These are phyloP conservation scores for Penicillium verhagenii DNA, from an alignment of 495 filamentous ascomycete species.

Conservation along the genomic window DNA sequence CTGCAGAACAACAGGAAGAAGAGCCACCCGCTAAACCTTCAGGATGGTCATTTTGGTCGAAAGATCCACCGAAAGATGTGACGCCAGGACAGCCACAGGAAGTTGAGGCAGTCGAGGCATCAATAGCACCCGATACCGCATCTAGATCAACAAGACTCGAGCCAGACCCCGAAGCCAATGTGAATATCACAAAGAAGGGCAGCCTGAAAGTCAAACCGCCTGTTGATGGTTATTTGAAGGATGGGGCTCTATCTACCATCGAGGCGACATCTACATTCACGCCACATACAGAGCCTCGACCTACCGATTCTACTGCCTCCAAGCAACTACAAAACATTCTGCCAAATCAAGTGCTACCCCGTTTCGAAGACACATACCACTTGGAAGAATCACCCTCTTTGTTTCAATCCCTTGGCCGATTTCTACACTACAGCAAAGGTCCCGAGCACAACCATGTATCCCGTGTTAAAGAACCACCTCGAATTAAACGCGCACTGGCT, in stretches of 20 bases:
- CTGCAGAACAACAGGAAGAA: conserved; percentile 23
- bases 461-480: conserved; percentile 65
- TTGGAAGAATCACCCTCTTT: conserved; percentile 68
- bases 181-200: conserved; percentile 48
- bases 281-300: conserved; percentile 14
- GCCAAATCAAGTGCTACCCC: conserved; percentile 67
- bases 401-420: conserved; percentile 64
- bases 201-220: conserved; percentile 43
- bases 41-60: conserved; percentile 86
- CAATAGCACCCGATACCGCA: conserved; percentile 53
- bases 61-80: conserved; percentile 53
- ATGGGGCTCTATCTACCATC: conserved; percentile 32
- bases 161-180: conserved; percentile 25
- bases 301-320: conserved; percentile 39
- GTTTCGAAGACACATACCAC: conserved; percentile 65
- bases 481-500: conserved; percentile 78
- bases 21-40: conserved; percentile 54
- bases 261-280: conserved; percentile 37
- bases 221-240: conserved; percentile 36
- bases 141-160: conserved; percentile 13
- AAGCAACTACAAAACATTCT: conserved; percentile 45
- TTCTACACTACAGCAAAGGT: conserved; percentile 62
- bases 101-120: conserved; percentile 62
- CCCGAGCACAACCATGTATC: conserved; percentile 66
- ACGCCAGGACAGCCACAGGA: conserved; percentile 33